phyloP scores from a whole-genome alignment of 2,329 filamentous ascomycete genomes.

The Davidsoniella neocaledoniae region DNA sequence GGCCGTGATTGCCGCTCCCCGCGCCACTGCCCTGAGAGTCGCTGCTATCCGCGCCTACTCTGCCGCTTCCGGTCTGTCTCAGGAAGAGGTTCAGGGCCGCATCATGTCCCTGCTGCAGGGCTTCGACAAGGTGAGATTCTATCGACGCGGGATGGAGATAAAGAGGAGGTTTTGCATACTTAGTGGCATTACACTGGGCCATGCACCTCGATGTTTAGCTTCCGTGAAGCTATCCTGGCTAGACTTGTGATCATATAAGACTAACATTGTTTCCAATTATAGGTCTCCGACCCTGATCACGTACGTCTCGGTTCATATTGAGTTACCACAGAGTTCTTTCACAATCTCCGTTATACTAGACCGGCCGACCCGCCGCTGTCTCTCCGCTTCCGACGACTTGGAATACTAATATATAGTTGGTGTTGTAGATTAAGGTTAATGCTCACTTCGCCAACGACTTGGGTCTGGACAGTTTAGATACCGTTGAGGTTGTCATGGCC shows the following conservation, averaged over 20 bases:
- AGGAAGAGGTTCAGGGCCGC: conserved; percentile 75
- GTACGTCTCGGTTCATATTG: conserved; percentile 26
- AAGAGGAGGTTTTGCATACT: conserved; percentile 13
- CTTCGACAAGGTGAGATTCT: conserved; percentile 62
- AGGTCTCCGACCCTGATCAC: conserved; percentile 53
- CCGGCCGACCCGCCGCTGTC: background rate
- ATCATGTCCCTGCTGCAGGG: conserved; percentile 87
- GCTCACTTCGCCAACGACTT: conserved; percentile 97
- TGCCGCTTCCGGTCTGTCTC: conserved; percentile 57
- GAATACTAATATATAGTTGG: background rate
- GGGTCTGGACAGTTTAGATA: conserved; percentile 91
- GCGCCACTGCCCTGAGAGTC: conserved; percentile 23
- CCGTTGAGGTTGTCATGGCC: conserved; percentile 98
- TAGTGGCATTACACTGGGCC: background rate
- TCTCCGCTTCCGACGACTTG: conserved; percentile 10
- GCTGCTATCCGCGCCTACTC: conserved; percentile 70
- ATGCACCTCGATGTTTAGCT: too few relatives aligned
- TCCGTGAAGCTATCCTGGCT: background rate
- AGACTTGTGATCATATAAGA: background rate
- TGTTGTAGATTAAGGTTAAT: conserved; percentile 53
- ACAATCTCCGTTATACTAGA: too few relatives aligned
- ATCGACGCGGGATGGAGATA: conserved; percentile 1
- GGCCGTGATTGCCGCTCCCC: conserved; percentile 31
- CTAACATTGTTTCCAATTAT: conserved; percentile 12
- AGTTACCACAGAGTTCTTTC: background rate